Evolutionary conservation across 2,329 filamentous ascomycete species (phyloP).

Genomic region (Colletotrichum noveboracense): DNA sequence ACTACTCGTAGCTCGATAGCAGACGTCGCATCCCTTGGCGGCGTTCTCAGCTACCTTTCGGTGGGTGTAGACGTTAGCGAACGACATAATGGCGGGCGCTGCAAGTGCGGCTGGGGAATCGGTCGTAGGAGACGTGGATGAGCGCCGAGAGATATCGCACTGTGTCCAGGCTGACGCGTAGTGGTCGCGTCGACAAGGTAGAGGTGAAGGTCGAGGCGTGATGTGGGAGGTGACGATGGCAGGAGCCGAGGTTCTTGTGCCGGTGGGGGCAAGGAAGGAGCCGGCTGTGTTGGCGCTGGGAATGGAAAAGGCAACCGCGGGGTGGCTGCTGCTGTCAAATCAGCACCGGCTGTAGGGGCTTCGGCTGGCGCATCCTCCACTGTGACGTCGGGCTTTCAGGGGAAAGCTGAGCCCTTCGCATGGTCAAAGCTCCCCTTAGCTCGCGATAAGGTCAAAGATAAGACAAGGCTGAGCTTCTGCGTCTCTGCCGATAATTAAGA

Average conservation of each 20-base stretch:
- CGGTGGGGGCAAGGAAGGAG: neutral
- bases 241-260: neutral
- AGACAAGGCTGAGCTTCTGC: slow-evolving; percentile 4
- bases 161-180: neutral
- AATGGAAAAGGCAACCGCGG: neutral
- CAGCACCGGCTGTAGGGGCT: neutral
- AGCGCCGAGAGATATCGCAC: neutral
- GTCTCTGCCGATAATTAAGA: neutral
- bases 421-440: slow-evolving; percentile 12
- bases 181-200: neutral
- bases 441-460: slow-evolving; percentile 14
- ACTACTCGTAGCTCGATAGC: slow-evolving; percentile 85
- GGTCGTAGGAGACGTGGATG: neutral
- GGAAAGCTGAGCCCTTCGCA: neutral
- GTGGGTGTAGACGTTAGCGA: slow-evolving; percentile 83
- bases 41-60: slow-evolving; percentile 86
- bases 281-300: neutral
- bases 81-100: slow-evolving; percentile 46
- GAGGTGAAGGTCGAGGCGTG: neutral
- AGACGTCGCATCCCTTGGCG: slow-evolving; percentile 86
- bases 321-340: neutral
- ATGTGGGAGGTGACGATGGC: neutral
- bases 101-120: neutral
- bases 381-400: slow-evolving; percentile 16
- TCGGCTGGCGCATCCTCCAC: slow-evolving; percentile 1